A percentile compares a stretch with the other conserved stretches of the same genome.
These are phyloP conservation scores for Suhomyces terraborum DNA, from an alignment of 1,139 yeast species.

Conservation along the genomic window DNA sequence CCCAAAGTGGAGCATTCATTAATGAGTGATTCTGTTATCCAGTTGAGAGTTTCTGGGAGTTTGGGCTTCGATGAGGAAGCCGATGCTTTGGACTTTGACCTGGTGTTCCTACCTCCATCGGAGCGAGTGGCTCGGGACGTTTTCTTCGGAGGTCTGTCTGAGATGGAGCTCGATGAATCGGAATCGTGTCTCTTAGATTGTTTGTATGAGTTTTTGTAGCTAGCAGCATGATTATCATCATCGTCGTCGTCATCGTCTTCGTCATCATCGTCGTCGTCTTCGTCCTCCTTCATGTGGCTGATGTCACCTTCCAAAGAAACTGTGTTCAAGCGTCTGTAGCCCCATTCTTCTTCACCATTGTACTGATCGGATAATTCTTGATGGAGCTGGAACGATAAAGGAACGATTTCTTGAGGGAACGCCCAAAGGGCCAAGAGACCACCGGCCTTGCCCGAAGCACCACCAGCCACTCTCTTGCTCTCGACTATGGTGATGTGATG, in stretches of 20 bases:
- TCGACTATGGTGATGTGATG: conserved; percentile 88
- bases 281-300: conserved; percentile 29
- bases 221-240: conserved; percentile 8
- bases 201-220: conserved; percentile 13
- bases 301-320: conserved; percentile 86
- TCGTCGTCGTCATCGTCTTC: conserved; percentile 13
- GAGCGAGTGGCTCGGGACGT: conserved; percentile 30
- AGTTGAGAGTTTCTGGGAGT: conserved; percentile 74
- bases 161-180: conserved; percentile 21
- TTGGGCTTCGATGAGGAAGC: conserved; percentile 22
- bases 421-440: conserved; percentile 95
- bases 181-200: conserved; percentile 22
- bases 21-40: conserved; percentile 73
- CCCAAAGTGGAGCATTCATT: conserved; percentile 81
- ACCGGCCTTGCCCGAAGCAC: conserved; percentile 97
- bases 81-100: conserved; percentile 9
- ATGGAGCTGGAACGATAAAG: conserved; percentile 82
- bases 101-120: conserved; percentile 10
- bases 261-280: conserved; percentile 24
- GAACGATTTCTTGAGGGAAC: conserved; percentile 92
- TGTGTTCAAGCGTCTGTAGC: conserved; percentile 84
- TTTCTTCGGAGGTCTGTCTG: conserved; percentile 39
- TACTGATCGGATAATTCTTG: conserved; percentile 77
- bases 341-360: conserved; percentile 87
- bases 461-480: conserved; percentile 92